Evolutionary conservation across 1,139 yeast genomes (phyloP), one percentile per base, ranked within the genome.

Genomic region (Suhomyces maxii): DNA sequence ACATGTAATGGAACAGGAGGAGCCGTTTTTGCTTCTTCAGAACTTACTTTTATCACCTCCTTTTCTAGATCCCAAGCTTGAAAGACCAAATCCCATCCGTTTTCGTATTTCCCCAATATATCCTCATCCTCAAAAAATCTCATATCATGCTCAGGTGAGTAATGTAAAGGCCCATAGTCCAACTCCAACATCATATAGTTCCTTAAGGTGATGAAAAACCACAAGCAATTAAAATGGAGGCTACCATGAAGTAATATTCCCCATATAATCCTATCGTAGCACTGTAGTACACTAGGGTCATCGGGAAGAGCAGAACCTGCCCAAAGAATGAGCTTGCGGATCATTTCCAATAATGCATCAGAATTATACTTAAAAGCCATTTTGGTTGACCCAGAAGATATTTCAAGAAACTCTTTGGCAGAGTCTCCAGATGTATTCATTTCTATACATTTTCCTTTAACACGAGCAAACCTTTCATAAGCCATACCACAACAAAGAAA

Each of bases 161-260:
- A 31, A 13, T 53, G 51, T 18, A 65, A 42, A 1, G 70, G 66
- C 0, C 65, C 63, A 41, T 52, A 56, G 39, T 65, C 70, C 38
- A 54, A 41, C 25, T 55, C 54, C 5, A 65, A 45, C 33, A 50
- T 52, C 42, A 55, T 64, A 42, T 65, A 63, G 41, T 68, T 66
- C 40, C 61, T 58, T 33, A 76, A 47, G 26, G 58, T 59, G 35
- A 60, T 60, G 48, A 77, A 71, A 37, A 73, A 64, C 78, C 79
- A 74, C 14, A 78, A 53, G 1, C 69, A 57, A 38, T 67, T 67
- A 3, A 77, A 35, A 50, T 73, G 78, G 25, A 69, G 58, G 0
- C 78, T 79, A 9, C 83, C 83, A 45, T 62, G 66, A 47, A 77
- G 52, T 10, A 75, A 39, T 4, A 77, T 49, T 0, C 72, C 73